Base-by-base conservation (phyloP, 148 eudicot species). In the Amaranthus palmeri region DNA sequence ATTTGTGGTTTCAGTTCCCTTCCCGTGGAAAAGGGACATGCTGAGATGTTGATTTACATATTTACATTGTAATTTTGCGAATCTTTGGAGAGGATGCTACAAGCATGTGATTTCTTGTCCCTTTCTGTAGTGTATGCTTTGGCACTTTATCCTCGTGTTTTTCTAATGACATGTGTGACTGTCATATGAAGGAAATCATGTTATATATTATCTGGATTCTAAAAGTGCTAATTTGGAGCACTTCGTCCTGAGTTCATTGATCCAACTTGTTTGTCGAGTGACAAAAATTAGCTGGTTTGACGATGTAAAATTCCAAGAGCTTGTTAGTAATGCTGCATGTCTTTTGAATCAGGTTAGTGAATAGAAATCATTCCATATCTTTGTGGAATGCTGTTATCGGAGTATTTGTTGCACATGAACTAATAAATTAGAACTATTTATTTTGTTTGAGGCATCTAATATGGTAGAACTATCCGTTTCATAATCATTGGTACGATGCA, bases 221-320 rank as follows among this genome's bases (percentile, higher is more conserved):
- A 90, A 93, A 90, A 93, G 99, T 62, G 88, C 87, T 56, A 86
- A 88, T 61, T 80, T 91, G 87, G 90, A 92, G 83, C 80, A 88
- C 73, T 90, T 89, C 81, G 93, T 90, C 51, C 82, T 76, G 76
- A 91, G 83, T 81, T 92, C 97, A 51, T 71, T 95, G 68, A 84
- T 95, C 76, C 96, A 86, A 73, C 88, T 95, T 68, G 83, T 90
- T 65, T 88, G 97, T 71, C 97, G 97, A 61, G 72, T 95, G 76
- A 85, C 91, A 63, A 95, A 95, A 81, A 60, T 89, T 81, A 85
- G 96, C 71, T 95, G 99, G 99, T 82, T 92, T 72, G 96, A 87
- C 17, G 97, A 91, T 80, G 93, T 84, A 71, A 88, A 73, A 77
- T 92, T 92, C 78, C 85, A 76, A 79, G 99, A 95, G 18, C 80